A percentile compares a stretch with the other conserved stretches of the same genome.
Evolutionary conservation across 352 stramenopile genomes (phyloP).

Genomic region (Phytophthora niederhauseri): DNA sequence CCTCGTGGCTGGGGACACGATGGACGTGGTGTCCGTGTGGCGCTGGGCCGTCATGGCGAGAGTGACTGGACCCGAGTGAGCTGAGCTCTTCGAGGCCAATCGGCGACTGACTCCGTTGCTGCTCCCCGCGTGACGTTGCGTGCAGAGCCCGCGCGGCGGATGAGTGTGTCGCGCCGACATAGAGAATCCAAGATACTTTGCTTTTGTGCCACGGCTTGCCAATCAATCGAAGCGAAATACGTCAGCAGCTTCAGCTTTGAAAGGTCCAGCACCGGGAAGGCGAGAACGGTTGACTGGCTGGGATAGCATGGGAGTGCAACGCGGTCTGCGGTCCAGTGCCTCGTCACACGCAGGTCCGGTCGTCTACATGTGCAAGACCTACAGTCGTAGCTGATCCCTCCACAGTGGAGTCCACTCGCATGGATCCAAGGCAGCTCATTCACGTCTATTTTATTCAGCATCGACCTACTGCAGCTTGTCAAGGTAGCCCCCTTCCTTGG

Average conservation of each 20-base stretch:
- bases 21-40: constrained; percentile 2
- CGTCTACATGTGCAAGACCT: neutral
- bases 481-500: constrained; percentile 22
- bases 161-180: constrained; percentile 2
- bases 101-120: neutral
- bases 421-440: too few relatives aligned
- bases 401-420: too few relatives aligned
- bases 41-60: constrained; percentile 2
- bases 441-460: too few relatives aligned
- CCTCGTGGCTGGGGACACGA: constrained; percentile 10
- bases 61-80: neutral
- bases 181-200: too few relatives aligned
- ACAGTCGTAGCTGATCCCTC: neutral
- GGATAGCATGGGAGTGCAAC: neutral
- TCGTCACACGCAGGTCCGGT: neutral
- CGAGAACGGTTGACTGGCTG: constrained; percentile 11
- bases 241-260: too few relatives aligned
- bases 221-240: too few relatives aligned
- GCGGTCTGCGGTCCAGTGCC: neutral
- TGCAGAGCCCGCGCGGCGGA: constrained; percentile 31
- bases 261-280: too few relatives aligned
- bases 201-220: too few relatives aligned
- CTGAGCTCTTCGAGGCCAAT: constrained; percentile 10
- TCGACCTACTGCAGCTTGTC: constrained; percentile 8
- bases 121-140: too few relatives aligned